phyloP scores from a whole-genome alignment of 108 stramenopile genomes.

The Aurantiochytrium sp. region DNA sequence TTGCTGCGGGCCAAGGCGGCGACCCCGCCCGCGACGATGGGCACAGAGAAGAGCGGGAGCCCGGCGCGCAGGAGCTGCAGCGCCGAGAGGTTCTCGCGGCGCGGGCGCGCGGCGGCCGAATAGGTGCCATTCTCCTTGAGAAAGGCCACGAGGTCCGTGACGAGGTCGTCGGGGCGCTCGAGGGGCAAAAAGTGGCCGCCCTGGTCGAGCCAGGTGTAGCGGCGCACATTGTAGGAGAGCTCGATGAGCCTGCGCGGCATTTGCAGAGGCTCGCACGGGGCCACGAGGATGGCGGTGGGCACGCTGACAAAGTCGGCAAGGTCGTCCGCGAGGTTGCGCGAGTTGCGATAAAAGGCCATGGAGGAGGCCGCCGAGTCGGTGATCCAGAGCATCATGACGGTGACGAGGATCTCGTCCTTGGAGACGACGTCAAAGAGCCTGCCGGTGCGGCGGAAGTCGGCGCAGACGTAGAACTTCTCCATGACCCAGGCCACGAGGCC shows the following conservation, averaged over 20 bases:
- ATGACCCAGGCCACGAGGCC: not conserved
- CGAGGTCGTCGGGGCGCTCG: not conserved
- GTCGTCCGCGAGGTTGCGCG: no score
- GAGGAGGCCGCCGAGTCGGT: not conserved
- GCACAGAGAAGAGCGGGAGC: not conserved
- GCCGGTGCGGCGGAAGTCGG: not conserved
- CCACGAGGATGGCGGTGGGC: not conserved
- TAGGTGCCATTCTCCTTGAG: not conserved
- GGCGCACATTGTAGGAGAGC: not conserved
- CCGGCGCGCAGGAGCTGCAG: not conserved
- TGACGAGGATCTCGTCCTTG: not conserved
- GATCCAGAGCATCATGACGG: not conserved
- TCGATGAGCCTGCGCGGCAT: not conserved
- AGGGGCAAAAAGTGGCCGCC: constrained; percentile 16
- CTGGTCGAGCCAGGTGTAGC: not conserved
- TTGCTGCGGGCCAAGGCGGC: not conserved
- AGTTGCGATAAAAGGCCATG: not conserved
- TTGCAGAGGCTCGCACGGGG: constrained; percentile 2
- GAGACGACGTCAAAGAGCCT: not conserved
- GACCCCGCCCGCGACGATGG: not conserved
- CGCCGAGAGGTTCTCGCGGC: not conserved
- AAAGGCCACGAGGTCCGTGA: not conserved
- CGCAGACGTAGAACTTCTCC: not conserved
- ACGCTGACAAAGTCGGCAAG: not conserved
- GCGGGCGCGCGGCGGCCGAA: not conserved